Evolutionary conservation across 129 eudicot genomes (phyloP).

Genomic region (Lonicera japonica): DNA sequence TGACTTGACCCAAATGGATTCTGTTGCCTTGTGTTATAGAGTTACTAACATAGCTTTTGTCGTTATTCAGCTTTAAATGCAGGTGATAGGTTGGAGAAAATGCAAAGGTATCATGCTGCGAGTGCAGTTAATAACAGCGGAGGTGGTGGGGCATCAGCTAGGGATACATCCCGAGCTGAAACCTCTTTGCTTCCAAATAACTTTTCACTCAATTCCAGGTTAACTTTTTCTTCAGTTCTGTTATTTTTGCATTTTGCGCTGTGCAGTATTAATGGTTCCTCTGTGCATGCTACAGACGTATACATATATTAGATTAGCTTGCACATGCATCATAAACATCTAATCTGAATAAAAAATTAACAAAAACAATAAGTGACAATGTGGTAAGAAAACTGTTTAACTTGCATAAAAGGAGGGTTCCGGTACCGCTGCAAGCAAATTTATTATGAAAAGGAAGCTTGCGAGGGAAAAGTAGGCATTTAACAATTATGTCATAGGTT

Average conservation of each 20-base stretch:
- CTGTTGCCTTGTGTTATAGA: too few relatives aligned
- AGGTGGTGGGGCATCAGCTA: slow-evolving; percentile 59
- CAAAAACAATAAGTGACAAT: too few relatives aligned
- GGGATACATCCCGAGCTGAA: slow-evolving; percentile 72
- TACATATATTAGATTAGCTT: too few relatives aligned
- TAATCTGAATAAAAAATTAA: too few relatives aligned
- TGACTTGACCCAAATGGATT: neutral
- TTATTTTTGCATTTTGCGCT: slow-evolving; percentile 10
- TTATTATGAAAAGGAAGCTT: too few relatives aligned
- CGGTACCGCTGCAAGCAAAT: too few relatives aligned
- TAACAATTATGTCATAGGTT: too few relatives aligned
- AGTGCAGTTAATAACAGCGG: slow-evolving; percentile 91
- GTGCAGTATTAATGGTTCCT: too few relatives aligned
- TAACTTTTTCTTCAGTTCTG: neutral
- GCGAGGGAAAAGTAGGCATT: too few relatives aligned
- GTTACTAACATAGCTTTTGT: neutral
- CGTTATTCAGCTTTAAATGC: slow-evolving; percentile 22
- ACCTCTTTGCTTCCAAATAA: slow-evolving; percentile 58
- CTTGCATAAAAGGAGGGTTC: too few relatives aligned
- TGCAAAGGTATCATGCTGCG: slow-evolving; percentile 97
- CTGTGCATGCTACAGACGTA: neutral
- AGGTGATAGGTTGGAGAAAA: slow-evolving; percentile 73
- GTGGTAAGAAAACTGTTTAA: too few relatives aligned
- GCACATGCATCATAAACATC: too few relatives aligned
- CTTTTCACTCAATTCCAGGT: slow-evolving; percentile 68